Evolutionary conservation across 1,139 yeast genomes (phyloP), one percentile per base, ranked within the genome.

Genomic region (Magnusiomyces sp.): DNA sequence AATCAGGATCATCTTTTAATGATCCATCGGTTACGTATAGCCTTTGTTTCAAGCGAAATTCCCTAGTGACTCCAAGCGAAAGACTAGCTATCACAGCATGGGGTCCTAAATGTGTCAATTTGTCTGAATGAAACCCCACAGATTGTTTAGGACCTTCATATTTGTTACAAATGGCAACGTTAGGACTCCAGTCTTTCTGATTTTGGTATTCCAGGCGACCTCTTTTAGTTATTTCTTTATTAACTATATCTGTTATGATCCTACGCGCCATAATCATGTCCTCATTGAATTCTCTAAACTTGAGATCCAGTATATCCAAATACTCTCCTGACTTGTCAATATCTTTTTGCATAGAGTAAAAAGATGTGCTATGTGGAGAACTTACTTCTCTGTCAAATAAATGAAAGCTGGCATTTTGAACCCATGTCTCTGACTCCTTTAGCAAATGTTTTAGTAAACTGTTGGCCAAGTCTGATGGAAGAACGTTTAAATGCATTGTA

Each of bases 81-180:
- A 83, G 51, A 1, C 89, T 79, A 0, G 80, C 86, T 46, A 84
- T 79, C 41, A 71, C 72, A 14, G 83, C 78, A 51, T 80, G 76
- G 0, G 92, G 90, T 0, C 94, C 94, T 36, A 83, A 71, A 50
- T 79, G 73, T 0, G 86, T 79, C 53, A 84, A 63, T 53, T 84
- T 75, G 62, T 84, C 94, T 2, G 88, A 79, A 61, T 84, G 94
- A 77, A 80, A 83, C 47, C 82, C 88, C 34, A 84, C 72, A 51
- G 78, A 71, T 54, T 75, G 75, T 10, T 70, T 65, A 11, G 74
- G 69, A 5, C 67, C 68, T 6, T 72, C 72, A 62, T 79, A 84
- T 49, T 70, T 67, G 59, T 84, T 84, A 23, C 78, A 75, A 2
- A 83, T 71, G 19, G 81, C 78, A 10, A 76, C 66, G 47, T 76